Evolutionary conservation across 169 alveolate genomes (phyloP).

Genomic region (Amoebophrya sp.): DNA sequence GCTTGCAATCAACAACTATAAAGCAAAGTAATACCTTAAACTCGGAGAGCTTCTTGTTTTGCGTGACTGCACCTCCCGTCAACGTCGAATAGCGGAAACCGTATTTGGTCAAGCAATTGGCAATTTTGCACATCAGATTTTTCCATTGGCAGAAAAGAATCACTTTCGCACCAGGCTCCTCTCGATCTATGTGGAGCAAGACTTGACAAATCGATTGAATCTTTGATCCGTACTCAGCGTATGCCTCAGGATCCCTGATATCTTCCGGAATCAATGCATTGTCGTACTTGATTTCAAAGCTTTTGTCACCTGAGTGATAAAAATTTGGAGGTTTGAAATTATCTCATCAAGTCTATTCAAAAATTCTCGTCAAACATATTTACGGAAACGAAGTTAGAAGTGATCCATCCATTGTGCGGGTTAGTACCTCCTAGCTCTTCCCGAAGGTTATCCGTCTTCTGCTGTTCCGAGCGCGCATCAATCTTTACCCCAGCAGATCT

Average conservation of each 20-base stretch:
- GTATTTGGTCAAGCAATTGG: neutral
- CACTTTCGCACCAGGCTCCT: conserved; percentile 10
- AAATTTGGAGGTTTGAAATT: too few species aligned
- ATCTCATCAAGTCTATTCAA: too few species aligned
- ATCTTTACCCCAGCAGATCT: neutral
- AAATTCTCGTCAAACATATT: too few species aligned
- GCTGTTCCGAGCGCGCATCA: neutral
- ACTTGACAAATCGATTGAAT: neutral
- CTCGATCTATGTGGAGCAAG: neutral
- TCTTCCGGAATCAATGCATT: neutral
- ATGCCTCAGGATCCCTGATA: neutral
- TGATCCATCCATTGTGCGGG: too few species aligned
- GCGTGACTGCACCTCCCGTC: neutral
- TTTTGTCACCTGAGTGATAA: too few species aligned
- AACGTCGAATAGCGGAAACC: neutral
- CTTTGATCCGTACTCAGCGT: neutral
- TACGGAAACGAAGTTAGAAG: too few species aligned
- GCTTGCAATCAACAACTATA: too few species aligned
- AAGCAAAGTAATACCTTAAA: too few species aligned
- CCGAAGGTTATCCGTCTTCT: neutral
- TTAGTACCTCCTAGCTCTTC: too few species aligned
- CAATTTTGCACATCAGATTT: neutral
- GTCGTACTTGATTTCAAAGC: too few species aligned
- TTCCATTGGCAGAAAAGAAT: neutral
- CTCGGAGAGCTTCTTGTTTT: conserved; percentile 1